Conservation (phyloP, 768 basidiomycete genomes). For the Crassisporium funariophilum region DNA sequence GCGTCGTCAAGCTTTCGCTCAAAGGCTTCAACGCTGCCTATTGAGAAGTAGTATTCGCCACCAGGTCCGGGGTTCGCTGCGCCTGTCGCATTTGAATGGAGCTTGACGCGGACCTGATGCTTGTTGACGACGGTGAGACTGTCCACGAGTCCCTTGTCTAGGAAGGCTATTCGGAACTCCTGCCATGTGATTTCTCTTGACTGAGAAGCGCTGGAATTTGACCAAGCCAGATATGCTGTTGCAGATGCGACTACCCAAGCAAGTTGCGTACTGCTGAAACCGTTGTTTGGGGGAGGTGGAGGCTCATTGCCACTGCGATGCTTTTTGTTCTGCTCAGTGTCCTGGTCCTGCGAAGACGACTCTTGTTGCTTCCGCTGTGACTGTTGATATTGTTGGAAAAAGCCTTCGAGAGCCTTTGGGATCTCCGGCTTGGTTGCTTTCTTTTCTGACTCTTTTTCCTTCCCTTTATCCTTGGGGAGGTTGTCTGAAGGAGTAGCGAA, state of each 20-base stretch:
- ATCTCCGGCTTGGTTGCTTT: slow-evolving; percentile 45
- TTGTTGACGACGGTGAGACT: slow-evolving; percentile 92
- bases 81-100: slow-evolving; percentile 88
- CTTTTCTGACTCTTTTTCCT: slow-evolving; percentile 24
- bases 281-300: slow-evolving; percentile 56
- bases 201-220: slow-evolving; percentile 50
- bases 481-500: slow-evolving; percentile 50
- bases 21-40: slow-evolving; percentile 95
- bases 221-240: slow-evolving; percentile 67
- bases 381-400: slow-evolving; percentile 70
- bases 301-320: slow-evolving; percentile 31
- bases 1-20: slow-evolving; percentile 95
- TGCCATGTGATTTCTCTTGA: slow-evolving; percentile 99
- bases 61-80: slow-evolving; percentile 68
- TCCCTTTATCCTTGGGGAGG: slow-evolving; percentile 25
- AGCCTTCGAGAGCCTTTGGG: slow-evolving; percentile 74
- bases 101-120: slow-evolving; percentile 85
- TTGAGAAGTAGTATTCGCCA: slow-evolving; percentile 88
- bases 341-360: slow-evolving; percentile 28
- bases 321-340: slow-evolving; percentile 35
- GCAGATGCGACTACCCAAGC: slow-evolving; percentile 54
- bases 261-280: slow-evolving; percentile 60
- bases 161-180: slow-evolving; percentile 96
- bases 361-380: slow-evolving; percentile 41
- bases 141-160: slow-evolving; percentile 95